Evolutionary conservation across 768 basidiomycete species (phyloP).

Genomic region (Pisolithus orientalis): DNA sequence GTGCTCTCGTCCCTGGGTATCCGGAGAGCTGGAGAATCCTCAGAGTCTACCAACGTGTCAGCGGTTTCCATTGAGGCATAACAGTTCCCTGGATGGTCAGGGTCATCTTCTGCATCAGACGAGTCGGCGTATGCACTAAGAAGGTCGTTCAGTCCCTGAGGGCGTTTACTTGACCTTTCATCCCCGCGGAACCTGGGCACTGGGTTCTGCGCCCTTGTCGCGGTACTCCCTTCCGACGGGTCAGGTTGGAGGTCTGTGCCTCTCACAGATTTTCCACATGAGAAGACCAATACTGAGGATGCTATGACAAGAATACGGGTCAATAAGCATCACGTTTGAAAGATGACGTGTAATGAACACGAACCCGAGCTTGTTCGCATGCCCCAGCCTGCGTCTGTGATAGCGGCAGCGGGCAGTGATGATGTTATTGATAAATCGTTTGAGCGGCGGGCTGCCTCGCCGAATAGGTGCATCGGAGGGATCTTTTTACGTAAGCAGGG

Average conservation of each 20-base stretch:
- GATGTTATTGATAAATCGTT: not conserved
- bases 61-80: slow-evolving; percentile 3
- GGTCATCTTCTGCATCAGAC: slow-evolving; percentile 5
- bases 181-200: slow-evolving; percentile 14
- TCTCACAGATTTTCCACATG: not conserved
- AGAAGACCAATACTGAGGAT: not conserved
- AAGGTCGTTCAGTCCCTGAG: slow-evolving; percentile 11
- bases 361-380: not conserved
- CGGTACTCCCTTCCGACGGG: slow-evolving; percentile 2
- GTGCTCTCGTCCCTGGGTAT: not conserved
- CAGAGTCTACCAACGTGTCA: not conserved
- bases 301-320: not conserved
- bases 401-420: not conserved
- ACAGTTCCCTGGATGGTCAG: slow-evolving; percentile 11
- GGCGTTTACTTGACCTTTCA: slow-evolving; percentile 25
- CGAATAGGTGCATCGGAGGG: not conserved
- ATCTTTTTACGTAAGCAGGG: slow-evolving; percentile 1
- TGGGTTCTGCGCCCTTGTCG: slow-evolving; percentile 6
- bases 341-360: not conserved
- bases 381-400: not conserved
- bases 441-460: slow-evolving; percentile 1
- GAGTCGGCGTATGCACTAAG: slow-evolving; percentile 1
- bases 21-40: not conserved
- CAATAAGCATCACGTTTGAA: not conserved
- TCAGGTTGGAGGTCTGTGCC: not conserved